These are phyloP conservation scores for Calonectria crousiana DNA, from an alignment of 2,329 filamentous ascomycete species.

Conservation along the genomic window DNA sequence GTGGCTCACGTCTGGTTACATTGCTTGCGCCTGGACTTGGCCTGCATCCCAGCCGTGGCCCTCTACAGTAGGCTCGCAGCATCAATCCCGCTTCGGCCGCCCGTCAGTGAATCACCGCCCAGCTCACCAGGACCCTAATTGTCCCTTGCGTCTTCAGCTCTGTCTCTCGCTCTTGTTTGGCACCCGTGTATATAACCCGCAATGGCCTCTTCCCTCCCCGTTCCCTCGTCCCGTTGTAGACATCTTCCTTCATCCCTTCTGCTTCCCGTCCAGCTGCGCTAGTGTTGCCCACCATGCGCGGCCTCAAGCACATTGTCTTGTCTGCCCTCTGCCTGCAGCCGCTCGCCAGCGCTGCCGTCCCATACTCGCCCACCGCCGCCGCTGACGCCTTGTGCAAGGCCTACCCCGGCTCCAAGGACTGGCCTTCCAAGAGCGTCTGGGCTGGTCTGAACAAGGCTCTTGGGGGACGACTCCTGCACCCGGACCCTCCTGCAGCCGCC, in stretches of 20 bases:
- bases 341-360: neutral
- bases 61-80: constrained; percentile 5
- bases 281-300: constrained; percentile 24
- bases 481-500: constrained; percentile 52
- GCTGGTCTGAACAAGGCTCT: constrained; percentile 58
- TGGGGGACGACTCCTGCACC: constrained; percentile 55
- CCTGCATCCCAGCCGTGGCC: neutral
- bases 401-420: constrained; percentile 57
- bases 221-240: neutral
- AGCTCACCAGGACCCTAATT: neutral
- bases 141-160: neutral
- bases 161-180: neutral
- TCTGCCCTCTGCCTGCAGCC: constrained; percentile 8
- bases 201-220: neutral
- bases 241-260: neutral
- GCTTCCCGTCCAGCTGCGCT: neutral
- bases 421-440: constrained; percentile 63
- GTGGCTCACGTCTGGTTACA: neutral
- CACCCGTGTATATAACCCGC: neutral
- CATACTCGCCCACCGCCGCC: neutral
- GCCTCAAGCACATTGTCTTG: constrained; percentile 1
- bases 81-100: constrained; percentile 9
- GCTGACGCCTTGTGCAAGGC: constrained; percentile 56
- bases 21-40: neutral
- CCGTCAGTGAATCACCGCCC: neutral